Evolutionary conservation across 2,329 filamentous ascomycete genomes (phyloP).

Genomic region (Arthrinium puccinioides): DNA sequence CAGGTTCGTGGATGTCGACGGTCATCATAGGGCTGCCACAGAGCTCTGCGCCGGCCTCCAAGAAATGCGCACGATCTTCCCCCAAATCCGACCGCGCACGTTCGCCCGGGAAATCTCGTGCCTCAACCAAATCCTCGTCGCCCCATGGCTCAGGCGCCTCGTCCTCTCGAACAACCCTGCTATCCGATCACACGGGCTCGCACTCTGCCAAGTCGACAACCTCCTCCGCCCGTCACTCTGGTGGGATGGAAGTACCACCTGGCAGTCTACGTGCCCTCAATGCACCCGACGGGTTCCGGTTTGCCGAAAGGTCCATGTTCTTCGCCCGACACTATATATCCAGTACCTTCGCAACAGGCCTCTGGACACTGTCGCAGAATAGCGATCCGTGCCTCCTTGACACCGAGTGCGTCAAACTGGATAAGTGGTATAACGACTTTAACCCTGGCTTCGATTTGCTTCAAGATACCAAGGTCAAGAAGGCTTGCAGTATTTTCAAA

Average conservation of each 20-base stretch:
- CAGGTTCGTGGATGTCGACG: too few relatives aligned
- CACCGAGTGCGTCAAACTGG: constrained; percentile 5
- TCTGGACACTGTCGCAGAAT: constrained; percentile 5
- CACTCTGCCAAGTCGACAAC: too few relatives aligned
- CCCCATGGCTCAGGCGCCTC: too few relatives aligned
- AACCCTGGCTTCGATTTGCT: constrained; percentile 3
- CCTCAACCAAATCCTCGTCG: too few relatives aligned
- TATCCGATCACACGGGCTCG: too few relatives aligned
- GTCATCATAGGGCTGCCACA: too few relatives aligned
- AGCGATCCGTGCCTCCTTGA: constrained; percentile 1
- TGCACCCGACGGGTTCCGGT: background rate
- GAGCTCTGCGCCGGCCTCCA: too few relatives aligned
- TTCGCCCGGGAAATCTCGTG: background rate
- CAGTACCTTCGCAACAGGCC: constrained; percentile 2
- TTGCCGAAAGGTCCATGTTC: constrained; percentile 6
- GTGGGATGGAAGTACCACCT: background rate
- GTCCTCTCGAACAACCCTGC: too few relatives aligned
- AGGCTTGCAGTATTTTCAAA: constrained; percentile 4
- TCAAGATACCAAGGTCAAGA: background rate
- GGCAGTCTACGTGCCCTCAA: background rate
- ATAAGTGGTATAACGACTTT: constrained; percentile 8
- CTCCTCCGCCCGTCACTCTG: too few relatives aligned
- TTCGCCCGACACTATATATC: constrained; percentile 7
- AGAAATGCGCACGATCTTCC: too few relatives aligned
- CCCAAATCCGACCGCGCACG: background rate